A percentile compares a stretch with the other conserved stretches of the same genome.
phyloP scores from a whole-genome alignment of 2,329 filamentous ascomycete species.

The Colletotrichum phormii region DNA sequence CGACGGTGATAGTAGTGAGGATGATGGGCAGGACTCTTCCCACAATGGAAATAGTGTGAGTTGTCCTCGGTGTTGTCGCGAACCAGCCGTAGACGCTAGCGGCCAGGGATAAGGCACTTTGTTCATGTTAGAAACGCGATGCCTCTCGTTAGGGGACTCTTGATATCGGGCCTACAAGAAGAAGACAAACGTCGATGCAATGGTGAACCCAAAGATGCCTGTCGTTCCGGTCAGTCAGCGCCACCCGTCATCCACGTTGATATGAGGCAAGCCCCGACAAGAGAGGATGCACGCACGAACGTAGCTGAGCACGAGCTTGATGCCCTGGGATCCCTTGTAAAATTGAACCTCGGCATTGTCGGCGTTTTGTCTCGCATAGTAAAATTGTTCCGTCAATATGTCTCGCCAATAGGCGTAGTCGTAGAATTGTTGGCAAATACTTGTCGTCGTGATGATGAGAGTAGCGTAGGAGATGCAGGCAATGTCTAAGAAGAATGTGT shows the following conservation, averaged over 20 bases:
- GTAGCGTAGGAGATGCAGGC: slow-evolving; percentile 30
- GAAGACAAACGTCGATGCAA: slow-evolving; percentile 31
- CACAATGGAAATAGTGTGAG: slow-evolving; percentile 26
- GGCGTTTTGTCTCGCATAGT: slow-evolving; percentile 27
- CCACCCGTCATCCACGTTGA: not conserved
- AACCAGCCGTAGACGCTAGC: slow-evolving; percentile 35
- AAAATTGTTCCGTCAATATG: slow-evolving; percentile 29
- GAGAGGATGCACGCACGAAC: slow-evolving; percentile 13
- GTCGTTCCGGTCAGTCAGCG: too few relatives aligned
- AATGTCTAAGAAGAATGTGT: slow-evolving; percentile 13
- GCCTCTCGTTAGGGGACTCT: not conserved
- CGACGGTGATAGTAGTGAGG: slow-evolving; percentile 17
- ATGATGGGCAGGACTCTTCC: slow-evolving; percentile 20
- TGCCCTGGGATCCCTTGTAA: slow-evolving; percentile 18
- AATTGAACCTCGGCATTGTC: slow-evolving; percentile 31
- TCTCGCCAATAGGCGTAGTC: slow-evolving; percentile 24
- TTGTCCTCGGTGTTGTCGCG: slow-evolving; percentile 25
- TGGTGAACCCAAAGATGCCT: slow-evolving; percentile 29
- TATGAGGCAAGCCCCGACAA: not conserved
- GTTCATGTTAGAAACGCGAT: not conserved
- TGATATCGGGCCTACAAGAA: slow-evolving; percentile 16
- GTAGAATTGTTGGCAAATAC: slow-evolving; percentile 31
- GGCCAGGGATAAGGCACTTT: slow-evolving; percentile 29
- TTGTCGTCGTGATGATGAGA: slow-evolving; percentile 23
- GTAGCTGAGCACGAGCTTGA: slow-evolving; percentile 31